Evolutionary conservation across 257 asterid genomes (phyloP).

Genomic region (Salvia splendens): DNA sequence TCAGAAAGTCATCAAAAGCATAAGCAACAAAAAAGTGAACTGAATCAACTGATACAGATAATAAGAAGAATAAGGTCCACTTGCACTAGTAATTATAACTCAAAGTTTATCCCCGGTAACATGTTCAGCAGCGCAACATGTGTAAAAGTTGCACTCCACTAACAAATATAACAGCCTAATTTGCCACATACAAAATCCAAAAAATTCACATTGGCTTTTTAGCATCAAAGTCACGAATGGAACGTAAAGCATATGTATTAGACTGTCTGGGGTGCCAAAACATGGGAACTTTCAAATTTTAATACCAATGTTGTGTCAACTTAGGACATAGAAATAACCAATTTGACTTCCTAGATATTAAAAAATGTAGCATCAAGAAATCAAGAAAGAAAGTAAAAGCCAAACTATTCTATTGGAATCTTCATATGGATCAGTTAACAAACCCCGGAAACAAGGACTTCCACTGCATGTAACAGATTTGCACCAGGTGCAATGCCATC

Average conservation of each 20-base stretch:
- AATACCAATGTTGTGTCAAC: constrained; percentile 10
- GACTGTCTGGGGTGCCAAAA: neutral
- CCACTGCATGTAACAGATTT: constrained; percentile 86
- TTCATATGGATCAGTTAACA: constrained; percentile 36
- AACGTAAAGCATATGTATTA: constrained; percentile 2
- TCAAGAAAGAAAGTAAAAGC: neutral
- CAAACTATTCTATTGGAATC: constrained; percentile 24
- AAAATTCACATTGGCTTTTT: constrained; percentile 10
- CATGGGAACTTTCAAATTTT: no score
- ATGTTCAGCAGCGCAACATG: constrained; percentile 10
- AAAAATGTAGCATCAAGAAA: constrained; percentile 16
- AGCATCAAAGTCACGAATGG: constrained; percentile 15
- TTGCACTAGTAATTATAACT: constrained; percentile 2
- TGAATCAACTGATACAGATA: constrained; percentile 14
- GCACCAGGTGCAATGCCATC: constrained; percentile 90
- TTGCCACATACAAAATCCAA: constrained; percentile 8
- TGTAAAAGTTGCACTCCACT: constrained; percentile 19
- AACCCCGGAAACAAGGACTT: constrained; percentile 95
- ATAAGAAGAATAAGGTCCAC: constrained; percentile 19
- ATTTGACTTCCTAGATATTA: constrained; percentile 7
- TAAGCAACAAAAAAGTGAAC: constrained; percentile 30
- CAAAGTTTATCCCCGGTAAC: neutral
- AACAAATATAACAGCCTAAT: constrained; percentile 23
- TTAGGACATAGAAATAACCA: constrained; percentile 18
- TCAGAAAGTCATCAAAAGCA: constrained; percentile 30